These are phyloP conservation scores for Cordyceps pruinosa DNA, from an alignment of 2,329 filamentous ascomycete species.

Conservation along the genomic window DNA sequence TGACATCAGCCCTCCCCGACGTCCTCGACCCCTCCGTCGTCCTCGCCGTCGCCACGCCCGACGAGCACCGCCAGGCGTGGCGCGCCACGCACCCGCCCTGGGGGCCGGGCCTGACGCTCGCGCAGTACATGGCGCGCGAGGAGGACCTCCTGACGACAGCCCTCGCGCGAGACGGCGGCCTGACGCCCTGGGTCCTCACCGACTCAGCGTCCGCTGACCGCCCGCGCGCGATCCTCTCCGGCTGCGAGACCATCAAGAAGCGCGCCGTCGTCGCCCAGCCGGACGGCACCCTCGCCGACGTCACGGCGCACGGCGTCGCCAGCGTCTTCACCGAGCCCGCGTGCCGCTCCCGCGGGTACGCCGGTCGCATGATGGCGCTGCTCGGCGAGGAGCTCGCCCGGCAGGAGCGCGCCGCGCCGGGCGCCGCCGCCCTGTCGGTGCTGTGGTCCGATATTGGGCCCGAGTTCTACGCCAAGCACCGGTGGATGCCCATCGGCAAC, in stretches of 20 bases:
- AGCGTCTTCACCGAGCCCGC: slow-evolving; percentile 69
- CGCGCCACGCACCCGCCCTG: slow-evolving; percentile 49
- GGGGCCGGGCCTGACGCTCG: slow-evolving; percentile 47
- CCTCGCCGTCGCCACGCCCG: slow-evolving; percentile 49
- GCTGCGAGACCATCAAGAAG: slow-evolving; percentile 59
- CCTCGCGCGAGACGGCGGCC: slow-evolving; percentile 50
- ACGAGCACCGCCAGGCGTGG: slow-evolving; percentile 51
- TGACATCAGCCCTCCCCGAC: slow-evolving; percentile 7
- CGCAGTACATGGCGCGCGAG: slow-evolving; percentile 55
- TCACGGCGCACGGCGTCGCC: slow-evolving; percentile 65
- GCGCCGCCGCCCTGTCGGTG: slow-evolving; percentile 57
- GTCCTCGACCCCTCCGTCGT: slow-evolving; percentile 21
- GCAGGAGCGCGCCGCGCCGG: slow-evolving; percentile 21
- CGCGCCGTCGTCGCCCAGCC: slow-evolving; percentile 39
- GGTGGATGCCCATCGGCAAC: slow-evolving; percentile 71
- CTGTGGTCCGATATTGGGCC: slow-evolving; percentile 85
- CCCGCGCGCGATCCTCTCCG: slow-evolving; percentile 50
- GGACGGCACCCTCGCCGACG: slow-evolving; percentile 38
- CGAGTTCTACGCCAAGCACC: slow-evolving; percentile 67
- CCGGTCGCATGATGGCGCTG: slow-evolving; percentile 65
- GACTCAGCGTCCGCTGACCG: slow-evolving; percentile 31
- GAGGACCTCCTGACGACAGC: slow-evolving; percentile 49
- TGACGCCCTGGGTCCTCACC: slow-evolving; percentile 60
- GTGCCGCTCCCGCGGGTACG: slow-evolving; percentile 68
- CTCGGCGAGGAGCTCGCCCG: slow-evolving; percentile 40